Percentiles rank a stretch among this genome's conserved stretches.
Conservation (phyloP, 176 grass and related monocot genomes). For the Oryza rufipogon region DNA sequence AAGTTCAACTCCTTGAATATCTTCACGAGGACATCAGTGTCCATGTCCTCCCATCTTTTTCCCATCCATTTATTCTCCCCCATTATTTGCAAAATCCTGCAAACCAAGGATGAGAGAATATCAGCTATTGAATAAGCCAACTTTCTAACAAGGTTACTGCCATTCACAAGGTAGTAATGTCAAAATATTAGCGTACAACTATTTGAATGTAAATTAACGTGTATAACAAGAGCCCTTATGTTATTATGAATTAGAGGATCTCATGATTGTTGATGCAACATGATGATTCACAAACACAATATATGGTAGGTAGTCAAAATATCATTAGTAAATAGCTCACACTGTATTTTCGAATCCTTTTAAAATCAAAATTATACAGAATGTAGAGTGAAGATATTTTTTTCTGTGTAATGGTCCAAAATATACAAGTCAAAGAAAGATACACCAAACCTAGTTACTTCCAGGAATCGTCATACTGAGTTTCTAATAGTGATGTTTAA, state of each 20-base stretch:
- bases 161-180: background rate
- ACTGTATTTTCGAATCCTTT: constrained; percentile 3
- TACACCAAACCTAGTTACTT: background rate
- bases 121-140: constrained; percentile 23
- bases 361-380: constrained; percentile 9
- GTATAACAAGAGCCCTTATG: background rate
- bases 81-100: constrained; percentile 60
- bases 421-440: background rate
- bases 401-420: background rate
- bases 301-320: background rate
- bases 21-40: constrained; percentile 96
- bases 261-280: background rate
- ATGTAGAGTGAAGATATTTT: background rate
- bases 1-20: constrained; percentile 96
- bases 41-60: constrained; percentile 98
- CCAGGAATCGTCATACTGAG: constrained; percentile 7
- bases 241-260: background rate
- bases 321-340: constrained; percentile 14
- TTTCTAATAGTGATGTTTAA: background rate
- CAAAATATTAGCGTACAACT: background rate
- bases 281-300: background rate
- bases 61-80: constrained; percentile 72
- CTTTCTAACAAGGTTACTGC: background rate
- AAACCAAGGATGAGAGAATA: constrained; percentile 32
- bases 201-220: background rate